A percentile compares a stretch with the other conserved stretches of the same genome.
phyloP scores from a whole-genome alignment of 73 alveolate species.

The Durusdinium trenchii region DNA sequence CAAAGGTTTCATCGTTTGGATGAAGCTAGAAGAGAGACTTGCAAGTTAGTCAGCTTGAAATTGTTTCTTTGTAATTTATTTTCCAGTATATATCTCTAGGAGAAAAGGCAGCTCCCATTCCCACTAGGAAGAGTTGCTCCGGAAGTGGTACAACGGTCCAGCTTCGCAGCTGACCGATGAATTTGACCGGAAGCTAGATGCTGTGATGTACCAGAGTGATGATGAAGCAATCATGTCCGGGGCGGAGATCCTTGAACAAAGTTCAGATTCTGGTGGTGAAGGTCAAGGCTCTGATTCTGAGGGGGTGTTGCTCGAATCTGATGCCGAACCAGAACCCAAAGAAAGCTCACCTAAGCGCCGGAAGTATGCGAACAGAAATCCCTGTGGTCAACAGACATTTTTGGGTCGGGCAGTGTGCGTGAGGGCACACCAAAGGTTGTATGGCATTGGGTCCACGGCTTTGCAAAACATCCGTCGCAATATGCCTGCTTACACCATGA shows the following conservation, averaged over 20 bases:
- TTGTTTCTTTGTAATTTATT: neutral
- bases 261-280: neutral
- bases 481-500: neutral
- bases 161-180: neutral
- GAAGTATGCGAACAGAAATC: neutral
- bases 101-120: neutral
- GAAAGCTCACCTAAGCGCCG: neutral
- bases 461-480: neutral
- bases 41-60: neutral
- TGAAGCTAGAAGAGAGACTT: neutral
- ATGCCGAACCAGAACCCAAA: neutral
- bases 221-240: neutral
- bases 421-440: neutral
- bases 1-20: neutral
- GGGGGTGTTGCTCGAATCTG: neutral
- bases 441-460: neutral
- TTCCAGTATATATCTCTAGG: neutral
- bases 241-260: neutral
- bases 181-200: neutral
- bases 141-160: constrained; percentile 12
- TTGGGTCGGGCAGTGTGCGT: neutral
- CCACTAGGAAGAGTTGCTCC: neutral
- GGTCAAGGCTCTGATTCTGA: neutral
- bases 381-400: neutral
- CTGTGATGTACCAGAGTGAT: neutral